phyloP scores from a whole-genome alignment of 176 grass and related monocot species.

The Tuctoria greenei region DNA sequence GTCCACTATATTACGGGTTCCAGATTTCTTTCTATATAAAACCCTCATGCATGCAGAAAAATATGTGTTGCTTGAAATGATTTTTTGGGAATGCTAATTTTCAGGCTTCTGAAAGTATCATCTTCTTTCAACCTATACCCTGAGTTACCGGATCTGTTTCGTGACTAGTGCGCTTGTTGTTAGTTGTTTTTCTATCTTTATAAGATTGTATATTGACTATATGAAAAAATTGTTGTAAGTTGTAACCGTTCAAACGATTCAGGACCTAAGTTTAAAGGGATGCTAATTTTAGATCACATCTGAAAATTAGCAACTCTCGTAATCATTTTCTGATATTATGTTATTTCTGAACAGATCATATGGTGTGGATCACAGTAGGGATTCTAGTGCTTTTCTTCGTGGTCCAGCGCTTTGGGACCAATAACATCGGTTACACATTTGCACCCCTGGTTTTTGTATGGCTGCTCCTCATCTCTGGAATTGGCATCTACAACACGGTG shows the following conservation, averaged over 20 bases:
- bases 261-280: too few species aligned
- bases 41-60: neutral
- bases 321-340: neutral
- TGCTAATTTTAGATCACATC: too few species aligned
- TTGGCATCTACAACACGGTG: conserved; percentile 59
- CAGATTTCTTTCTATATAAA: neutral
- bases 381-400: conserved; percentile 57
- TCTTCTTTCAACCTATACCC: too few species aligned
- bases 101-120: too few species aligned
- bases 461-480: conserved; percentile 51
- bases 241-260: too few species aligned
- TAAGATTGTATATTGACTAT: too few species aligned
- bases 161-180: too few species aligned
- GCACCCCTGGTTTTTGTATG: conserved; percentile 53
- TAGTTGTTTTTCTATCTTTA: too few species aligned
- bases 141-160: too few species aligned
- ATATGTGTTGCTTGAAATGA: neutral
- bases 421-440: conserved; percentile 73
- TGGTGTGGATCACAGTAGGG: conserved; percentile 54
- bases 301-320: too few species aligned
- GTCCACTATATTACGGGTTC: neutral
- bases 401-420: conserved; percentile 57
- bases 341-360: conserved; percentile 34
- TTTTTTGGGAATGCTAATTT: too few species aligned
- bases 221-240: too few species aligned